These are phyloP conservation scores for Phytophthora multivora DNA, from an alignment of 352 stramenopile species.

Conservation along the genomic window DNA sequence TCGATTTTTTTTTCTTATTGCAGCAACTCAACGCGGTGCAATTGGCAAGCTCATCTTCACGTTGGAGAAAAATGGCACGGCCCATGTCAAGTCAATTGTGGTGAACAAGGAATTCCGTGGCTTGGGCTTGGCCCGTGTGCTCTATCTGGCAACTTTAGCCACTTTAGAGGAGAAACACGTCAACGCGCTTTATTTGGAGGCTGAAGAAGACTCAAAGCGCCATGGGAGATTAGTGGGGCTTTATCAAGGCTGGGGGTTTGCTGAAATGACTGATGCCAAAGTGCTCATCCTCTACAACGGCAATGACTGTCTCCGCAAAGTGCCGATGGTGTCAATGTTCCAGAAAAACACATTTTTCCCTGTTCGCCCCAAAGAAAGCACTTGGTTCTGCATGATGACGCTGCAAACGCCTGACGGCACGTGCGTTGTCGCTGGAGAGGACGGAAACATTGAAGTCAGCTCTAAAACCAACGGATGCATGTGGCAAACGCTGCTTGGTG, in stretches of 20 bases:
- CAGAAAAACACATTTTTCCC: constrained; percentile 49
- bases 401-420: constrained; percentile 68
- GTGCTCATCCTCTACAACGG: constrained; percentile 86
- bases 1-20: background rate
- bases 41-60: constrained; percentile 87
- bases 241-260: constrained; percentile 78
- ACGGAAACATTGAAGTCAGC: constrained; percentile 59
- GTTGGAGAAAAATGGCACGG: constrained; percentile 53
- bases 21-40: constrained; percentile 56
- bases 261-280: constrained; percentile 54
- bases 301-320: constrained; percentile 84
- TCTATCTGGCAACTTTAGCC: constrained; percentile 75
- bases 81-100: constrained; percentile 81
- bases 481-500: constrained; percentile 78
- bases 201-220: constrained; percentile 68
- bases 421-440: constrained; percentile 70
- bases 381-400: constrained; percentile 84
- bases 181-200: constrained; percentile 57
- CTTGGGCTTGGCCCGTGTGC: constrained; percentile 70
- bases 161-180: constrained; percentile 67
- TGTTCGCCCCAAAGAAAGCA: constrained; percentile 43
- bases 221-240: constrained; percentile 68
- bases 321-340: constrained; percentile 73
- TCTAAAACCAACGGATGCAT: constrained; percentile 43
- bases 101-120: constrained; percentile 74